Evolutionary conservation across 139 green algal species (phyloP), one percentile per base, ranked within the genome.

Genomic region (Closterium sp.): DNA sequence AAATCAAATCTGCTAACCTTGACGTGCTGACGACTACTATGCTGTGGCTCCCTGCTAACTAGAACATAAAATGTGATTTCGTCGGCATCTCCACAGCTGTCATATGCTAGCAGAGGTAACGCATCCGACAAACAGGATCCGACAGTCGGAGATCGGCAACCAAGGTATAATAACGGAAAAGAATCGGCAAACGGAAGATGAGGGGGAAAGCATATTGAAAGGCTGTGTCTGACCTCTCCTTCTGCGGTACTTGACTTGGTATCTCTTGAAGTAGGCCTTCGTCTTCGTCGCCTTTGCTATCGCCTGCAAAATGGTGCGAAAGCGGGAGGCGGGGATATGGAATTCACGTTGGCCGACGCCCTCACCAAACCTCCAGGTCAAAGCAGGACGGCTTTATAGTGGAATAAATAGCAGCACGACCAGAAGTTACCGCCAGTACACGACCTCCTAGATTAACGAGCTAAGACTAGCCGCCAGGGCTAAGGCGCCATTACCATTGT

Each of bases 181-280:
- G 55, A 76, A 16, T 76, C 55, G 32, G 19, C 64, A 87, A 92
- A 92, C 10, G 31, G 9, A 25, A 92, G 30, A 69, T 16, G 8
- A 28, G 55, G 30, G 30, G 30, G 28, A 90, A 21, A 32, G 88
- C 30, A 9, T 19, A 92, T 90, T 35, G 92, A 92, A 64, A 92
- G 88, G 25, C 31, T 3, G 30, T 31, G 55, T 34, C 84, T 33
- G 92, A 95, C 94, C 97, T 38, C 96, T 87, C 36, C 96, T 94
- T 43, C 96, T 89, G 91, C 94, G 95, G 96, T 98, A 99, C 95
- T 99, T 99, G 89, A 99, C 97, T 94, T 98, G 97, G 95, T 96
- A 98, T 34, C 97, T 95, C 91, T 94, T 97, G 96, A 97, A 98
- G 95, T 99, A 99, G 2, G 96, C 83, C 64, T 94, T 96, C 76